Evolutionary conservation across 352 stramenopile species (phyloP), one percentile per base, ranked within the genome.

Genomic region (Phytopythium sindhum): DNA sequence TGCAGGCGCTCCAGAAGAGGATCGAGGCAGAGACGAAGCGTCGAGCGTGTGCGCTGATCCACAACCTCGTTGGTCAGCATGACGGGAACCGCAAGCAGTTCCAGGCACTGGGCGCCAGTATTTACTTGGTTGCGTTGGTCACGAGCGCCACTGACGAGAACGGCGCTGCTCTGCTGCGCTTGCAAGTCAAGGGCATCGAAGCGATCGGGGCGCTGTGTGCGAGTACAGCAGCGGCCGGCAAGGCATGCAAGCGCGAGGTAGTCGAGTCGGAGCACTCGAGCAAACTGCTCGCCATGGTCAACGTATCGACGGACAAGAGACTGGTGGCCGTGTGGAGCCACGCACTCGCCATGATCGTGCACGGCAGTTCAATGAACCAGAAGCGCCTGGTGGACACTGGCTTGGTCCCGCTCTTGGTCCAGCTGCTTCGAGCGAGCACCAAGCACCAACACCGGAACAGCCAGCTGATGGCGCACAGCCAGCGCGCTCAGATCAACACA

Each of bases 41-140:
- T 2, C 75, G 77, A 2, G 80, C 72, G 10, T 87, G 71, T 54
- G 64, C 70, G 11, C 61, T 89, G 0, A 69, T 91, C 4, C 68
- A 70, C 2, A 84, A 91, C 45, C 63, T 91, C 15, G 83, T 85
- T 4, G 61, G 52, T 8, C 51, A 51, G 11, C 75, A 89, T 41
- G 80, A 89, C 41, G 61, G 54, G 15, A 90, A 87, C 60, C 69
- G 73, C 26, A 61, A 65, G 19, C 73, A 89, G 33, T 86, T 91
- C 41, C 75, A 88, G 21, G 56, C 72, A 33, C 59, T 91, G 5
- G 80, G 80, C 6, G 66, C 74, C 14, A 83, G 70, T 56, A 72
- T 59, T 45, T 82, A 75, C 54, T 63, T 74, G 5, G 68, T 77
- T 9, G 56, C 56, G 44, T 68, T 75, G 9, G 64, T 75, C 28